Conservation (phyloP, 352 stramenopile species). For the Phytophthora pistaciae region DNA sequence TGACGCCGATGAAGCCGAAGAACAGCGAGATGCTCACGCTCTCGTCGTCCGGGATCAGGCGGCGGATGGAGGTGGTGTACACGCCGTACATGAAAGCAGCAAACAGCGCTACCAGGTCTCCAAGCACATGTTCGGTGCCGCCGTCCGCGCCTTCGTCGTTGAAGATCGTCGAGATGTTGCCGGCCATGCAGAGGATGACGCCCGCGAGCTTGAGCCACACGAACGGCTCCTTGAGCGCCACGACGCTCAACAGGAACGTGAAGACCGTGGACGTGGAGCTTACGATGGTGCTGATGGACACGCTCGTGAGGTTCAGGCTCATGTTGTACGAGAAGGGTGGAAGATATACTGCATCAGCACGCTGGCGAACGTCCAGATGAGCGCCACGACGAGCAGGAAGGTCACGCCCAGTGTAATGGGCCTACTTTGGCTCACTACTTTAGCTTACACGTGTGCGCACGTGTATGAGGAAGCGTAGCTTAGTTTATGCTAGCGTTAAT, state of each 20-base stretch:
- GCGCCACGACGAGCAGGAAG: slow-evolving; percentile 77
- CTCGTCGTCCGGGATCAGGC: slow-evolving; percentile 81
- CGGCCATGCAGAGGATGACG: slow-evolving; percentile 88
- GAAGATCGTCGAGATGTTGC: slow-evolving; percentile 88
- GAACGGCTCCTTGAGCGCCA: slow-evolving; percentile 83
- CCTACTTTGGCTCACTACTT: no score
- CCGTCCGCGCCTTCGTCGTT: slow-evolving; percentile 58
- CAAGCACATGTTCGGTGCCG: slow-evolving; percentile 53
- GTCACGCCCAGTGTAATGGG: slow-evolving; percentile 56
- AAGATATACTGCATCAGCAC: slow-evolving; percentile 93
- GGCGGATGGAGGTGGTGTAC: slow-evolving; percentile 93
- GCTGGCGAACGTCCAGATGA: slow-evolving; percentile 88
- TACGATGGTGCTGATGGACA: slow-evolving; percentile 96
- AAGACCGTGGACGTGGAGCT: slow-evolving; percentile 95
- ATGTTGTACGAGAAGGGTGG: slow-evolving; percentile 93
- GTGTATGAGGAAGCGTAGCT: no score
- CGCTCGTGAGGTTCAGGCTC: slow-evolving; percentile 91
- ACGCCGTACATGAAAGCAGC: slow-evolving; percentile 93
- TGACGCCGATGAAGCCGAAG: slow-evolving; percentile 94
- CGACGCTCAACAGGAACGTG: slow-evolving; percentile 92
- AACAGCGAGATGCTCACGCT: slow-evolving; percentile 93
- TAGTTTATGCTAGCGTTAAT: no score
- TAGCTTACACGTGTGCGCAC: no score
- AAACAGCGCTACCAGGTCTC: slow-evolving; percentile 75
- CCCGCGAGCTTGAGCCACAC: slow-evolving; percentile 83